Conservation (phyloP, 306 rosid genomes). For the Dryas alaskensis region DNA sequence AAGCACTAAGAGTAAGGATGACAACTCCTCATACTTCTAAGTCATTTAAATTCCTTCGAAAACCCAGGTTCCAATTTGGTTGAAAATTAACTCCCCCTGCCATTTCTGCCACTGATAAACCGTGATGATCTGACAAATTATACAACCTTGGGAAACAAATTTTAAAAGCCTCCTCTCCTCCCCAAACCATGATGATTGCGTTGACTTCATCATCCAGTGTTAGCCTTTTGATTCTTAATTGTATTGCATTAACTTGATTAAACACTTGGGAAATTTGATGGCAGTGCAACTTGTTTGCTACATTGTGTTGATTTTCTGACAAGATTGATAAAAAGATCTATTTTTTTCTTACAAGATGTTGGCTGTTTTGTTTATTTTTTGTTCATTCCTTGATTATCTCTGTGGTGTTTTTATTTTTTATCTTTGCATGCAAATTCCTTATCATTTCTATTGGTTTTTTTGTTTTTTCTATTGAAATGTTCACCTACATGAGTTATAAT, state of each 20-base stretch:
- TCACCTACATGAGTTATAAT: not conserved
- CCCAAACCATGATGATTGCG: too few species aligned
- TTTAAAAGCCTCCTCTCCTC: too few species aligned
- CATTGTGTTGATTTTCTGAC: not conserved
- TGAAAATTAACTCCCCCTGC: too few species aligned
- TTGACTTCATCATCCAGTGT: not conserved
- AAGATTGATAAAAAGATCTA: not conserved
- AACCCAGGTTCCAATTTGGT: too few species aligned
- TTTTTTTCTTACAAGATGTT: not conserved
- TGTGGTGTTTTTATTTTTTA: not conserved
- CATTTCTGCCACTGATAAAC: too few species aligned
- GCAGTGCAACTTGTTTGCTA: not conserved
- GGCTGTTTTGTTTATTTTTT: not conserved
- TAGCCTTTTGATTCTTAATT: not conserved
- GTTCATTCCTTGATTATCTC: not conserved
- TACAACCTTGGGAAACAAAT: too few species aligned
- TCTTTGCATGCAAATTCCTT: not conserved
- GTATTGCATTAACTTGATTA: not conserved
- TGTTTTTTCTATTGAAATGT: not conserved
- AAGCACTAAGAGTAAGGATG: too few species aligned
- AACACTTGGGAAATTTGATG: not conserved
- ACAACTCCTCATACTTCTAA: too few species aligned
- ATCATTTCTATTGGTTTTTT: not conserved
- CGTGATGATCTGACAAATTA: too few species aligned
- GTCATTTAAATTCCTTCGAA: too few species aligned